Evolutionary conservation across 345 rosid genomes (phyloP).

Genomic region (Bruguiera parviflora): DNA sequence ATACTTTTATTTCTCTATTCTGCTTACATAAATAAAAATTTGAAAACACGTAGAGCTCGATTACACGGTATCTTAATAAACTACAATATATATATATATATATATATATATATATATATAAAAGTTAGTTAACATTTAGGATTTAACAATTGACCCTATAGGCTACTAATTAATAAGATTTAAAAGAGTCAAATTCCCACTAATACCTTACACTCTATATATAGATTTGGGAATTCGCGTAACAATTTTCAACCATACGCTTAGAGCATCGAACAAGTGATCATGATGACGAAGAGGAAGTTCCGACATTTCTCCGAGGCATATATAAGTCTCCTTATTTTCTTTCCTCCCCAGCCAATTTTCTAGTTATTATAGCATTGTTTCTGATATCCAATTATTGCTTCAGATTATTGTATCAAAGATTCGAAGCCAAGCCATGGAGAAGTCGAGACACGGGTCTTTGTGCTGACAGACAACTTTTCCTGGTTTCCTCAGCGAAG

Average conservation of each 20-base stretch:
- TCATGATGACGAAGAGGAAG: constrained; percentile 48
- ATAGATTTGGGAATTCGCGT: too few species aligned
- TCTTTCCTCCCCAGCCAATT: background rate
- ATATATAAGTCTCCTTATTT: background rate
- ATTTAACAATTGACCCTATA: too few species aligned
- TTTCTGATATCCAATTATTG: constrained; percentile 1
- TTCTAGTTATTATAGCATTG: background rate
- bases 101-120: too few species aligned
- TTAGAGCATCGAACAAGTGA: constrained; percentile 29
- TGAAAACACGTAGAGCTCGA: too few species aligned
- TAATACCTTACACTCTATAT: too few species aligned
- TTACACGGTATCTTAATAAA: too few species aligned
- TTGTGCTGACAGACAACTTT: constrained; percentile 37
- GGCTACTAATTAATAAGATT: too few species aligned
- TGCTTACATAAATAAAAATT: too few species aligned
- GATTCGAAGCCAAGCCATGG: constrained; percentile 69
- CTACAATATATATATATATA: too few species aligned
- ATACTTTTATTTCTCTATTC: too few species aligned
- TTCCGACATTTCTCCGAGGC: constrained; percentile 10
- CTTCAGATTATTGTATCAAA: constrained; percentile 59
- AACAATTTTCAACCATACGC: constrained; percentile 27
- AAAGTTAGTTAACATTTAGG: too few species aligned
- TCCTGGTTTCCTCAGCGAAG: constrained; percentile 39
- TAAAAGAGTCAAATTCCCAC: too few species aligned
- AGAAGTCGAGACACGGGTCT: constrained; percentile 62